These are phyloP conservation scores for Nicotiana attenuata DNA, from an alignment of 257 asterid species.

Conservation along the genomic window DNA sequence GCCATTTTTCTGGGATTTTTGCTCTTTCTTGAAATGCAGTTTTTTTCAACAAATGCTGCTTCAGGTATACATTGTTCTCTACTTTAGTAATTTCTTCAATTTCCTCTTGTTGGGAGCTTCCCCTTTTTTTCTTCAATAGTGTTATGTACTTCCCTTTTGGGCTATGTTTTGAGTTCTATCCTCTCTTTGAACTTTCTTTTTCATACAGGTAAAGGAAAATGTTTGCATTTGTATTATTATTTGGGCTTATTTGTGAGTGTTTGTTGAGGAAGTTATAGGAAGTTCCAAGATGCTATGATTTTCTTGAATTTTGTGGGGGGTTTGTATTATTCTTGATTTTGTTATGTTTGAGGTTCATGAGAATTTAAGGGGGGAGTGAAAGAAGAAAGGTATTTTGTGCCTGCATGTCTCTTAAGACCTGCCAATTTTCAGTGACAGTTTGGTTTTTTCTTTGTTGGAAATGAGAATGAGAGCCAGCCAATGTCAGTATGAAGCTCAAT, in stretches of 20 bases:
- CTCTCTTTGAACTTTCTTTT: not conserved
- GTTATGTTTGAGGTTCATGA: not conserved
- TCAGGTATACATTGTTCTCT: conserved; percentile 29
- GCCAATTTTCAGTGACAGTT: not conserved
- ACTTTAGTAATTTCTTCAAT: not conserved
- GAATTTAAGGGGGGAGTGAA: not conserved
- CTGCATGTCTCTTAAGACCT: not conserved
- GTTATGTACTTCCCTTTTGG: not conserved
- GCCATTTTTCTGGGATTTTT: conserved; percentile 32
- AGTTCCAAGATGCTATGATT: not conserved
- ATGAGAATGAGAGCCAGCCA: not conserved
- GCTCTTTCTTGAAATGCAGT: conserved; percentile 32
- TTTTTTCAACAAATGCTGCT: conserved; percentile 40
- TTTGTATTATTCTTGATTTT: not conserved
- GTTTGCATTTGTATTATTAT: not conserved
- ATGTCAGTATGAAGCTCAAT: not conserved
- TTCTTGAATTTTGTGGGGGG: not conserved
- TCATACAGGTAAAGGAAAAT: not conserved
- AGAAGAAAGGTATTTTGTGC: not conserved
- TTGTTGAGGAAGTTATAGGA: not conserved
- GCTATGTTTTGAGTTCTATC: not conserved
- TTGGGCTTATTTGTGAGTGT: not conserved
- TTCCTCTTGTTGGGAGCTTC: not conserved
- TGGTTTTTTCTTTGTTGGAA: not conserved
- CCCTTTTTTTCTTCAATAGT: not conserved